These are phyloP conservation scores for Yamadazyma songkhlaensis DNA, from an alignment of 1,139 yeast genomes.

Conservation along the genomic window DNA sequence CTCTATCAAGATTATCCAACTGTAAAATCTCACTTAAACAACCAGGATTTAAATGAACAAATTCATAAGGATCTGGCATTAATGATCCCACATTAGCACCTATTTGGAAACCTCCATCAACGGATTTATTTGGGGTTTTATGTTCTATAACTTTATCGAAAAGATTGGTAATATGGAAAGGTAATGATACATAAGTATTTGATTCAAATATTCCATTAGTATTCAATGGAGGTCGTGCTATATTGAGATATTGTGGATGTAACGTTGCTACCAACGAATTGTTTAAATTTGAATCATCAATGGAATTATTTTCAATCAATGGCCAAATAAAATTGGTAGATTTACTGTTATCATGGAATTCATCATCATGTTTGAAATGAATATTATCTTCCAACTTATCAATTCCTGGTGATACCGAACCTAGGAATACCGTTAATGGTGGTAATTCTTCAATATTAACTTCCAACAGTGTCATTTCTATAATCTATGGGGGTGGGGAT, in stretches of 20 bases:
- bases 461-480: slow-evolving; percentile 15
- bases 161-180: slow-evolving; percentile 35
- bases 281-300: slow-evolving; percentile 6
- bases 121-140: slow-evolving; percentile 25
- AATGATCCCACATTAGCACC: slow-evolving; percentile 57
- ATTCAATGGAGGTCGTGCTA: slow-evolving; percentile 37
- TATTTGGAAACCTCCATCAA: slow-evolving; percentile 50
- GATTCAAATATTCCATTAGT: slow-evolving; percentile 27
- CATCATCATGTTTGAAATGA: slow-evolving; percentile 24
- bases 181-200: slow-evolving; percentile 42
- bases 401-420: slow-evolving; percentile 41
- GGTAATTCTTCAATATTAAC: slow-evolving; percentile 19
- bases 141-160: slow-evolving; percentile 26
- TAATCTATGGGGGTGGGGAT: not conserved
- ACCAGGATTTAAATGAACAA: slow-evolving; percentile 55
- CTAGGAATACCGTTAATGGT: slow-evolving; percentile 28
- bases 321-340: slow-evolving; percentile 29
- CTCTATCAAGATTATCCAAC: slow-evolving; percentile 12
- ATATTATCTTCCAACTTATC: slow-evolving; percentile 32
- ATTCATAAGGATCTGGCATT: slow-evolving; percentile 49
- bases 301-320: slow-evolving; percentile 19
- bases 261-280: slow-evolving; percentile 15
- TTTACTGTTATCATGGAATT: not conserved
- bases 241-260: slow-evolving; percentile 26
- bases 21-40: slow-evolving; percentile 36